Evolutionary conservation across 2,329 filamentous ascomycete genomes (phyloP).

Genomic region (Arthrobotrys conoides): DNA sequence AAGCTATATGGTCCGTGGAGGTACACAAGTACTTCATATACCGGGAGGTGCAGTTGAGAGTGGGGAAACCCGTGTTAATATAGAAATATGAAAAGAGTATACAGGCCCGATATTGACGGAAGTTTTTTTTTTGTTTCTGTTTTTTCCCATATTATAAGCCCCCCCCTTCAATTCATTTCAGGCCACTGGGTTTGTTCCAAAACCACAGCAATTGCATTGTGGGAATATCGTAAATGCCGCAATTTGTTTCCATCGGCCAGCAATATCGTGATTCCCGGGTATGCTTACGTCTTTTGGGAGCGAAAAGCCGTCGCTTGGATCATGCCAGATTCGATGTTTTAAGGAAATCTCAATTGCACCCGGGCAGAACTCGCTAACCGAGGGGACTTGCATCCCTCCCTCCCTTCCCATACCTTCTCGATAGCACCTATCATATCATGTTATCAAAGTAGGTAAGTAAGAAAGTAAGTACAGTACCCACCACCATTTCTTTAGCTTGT

Average conservation of each 20-base stretch:
- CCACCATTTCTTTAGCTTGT: background rate
- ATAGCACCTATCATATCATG: constrained; percentile 21
- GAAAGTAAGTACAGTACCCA: too few relatives aligned
- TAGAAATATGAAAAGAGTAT: constrained; percentile 26
- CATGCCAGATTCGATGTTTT: constrained; percentile 53
- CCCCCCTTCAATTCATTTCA: too few relatives aligned
- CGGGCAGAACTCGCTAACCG: constrained; percentile 58
- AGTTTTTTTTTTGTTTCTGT: constrained; percentile 51
- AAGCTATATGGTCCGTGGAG: constrained; percentile 27
- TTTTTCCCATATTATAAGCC: constrained; percentile 22
- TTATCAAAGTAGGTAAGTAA: too few relatives aligned
- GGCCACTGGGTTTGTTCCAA: constrained; percentile 18
- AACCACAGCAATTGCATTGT: background rate
- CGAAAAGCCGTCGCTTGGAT: constrained; percentile 54
- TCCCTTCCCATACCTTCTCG: constrained; percentile 15
- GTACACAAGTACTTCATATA: background rate
- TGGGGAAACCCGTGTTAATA: constrained; percentile 25
- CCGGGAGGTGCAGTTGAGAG: background rate
- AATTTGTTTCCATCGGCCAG: constrained; percentile 46
- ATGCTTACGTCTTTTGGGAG: constrained; percentile 51
- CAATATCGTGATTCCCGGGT: constrained; percentile 59
- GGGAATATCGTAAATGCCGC: constrained; percentile 55
- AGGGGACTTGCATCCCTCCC: constrained; percentile 45
- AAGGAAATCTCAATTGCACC: constrained; percentile 53
- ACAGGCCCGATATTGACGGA: constrained; percentile 54